Evolutionary conservation across 1,284 basidiomycete species (phyloP).

Genomic region (Malassezia yamatoensis): DNA sequence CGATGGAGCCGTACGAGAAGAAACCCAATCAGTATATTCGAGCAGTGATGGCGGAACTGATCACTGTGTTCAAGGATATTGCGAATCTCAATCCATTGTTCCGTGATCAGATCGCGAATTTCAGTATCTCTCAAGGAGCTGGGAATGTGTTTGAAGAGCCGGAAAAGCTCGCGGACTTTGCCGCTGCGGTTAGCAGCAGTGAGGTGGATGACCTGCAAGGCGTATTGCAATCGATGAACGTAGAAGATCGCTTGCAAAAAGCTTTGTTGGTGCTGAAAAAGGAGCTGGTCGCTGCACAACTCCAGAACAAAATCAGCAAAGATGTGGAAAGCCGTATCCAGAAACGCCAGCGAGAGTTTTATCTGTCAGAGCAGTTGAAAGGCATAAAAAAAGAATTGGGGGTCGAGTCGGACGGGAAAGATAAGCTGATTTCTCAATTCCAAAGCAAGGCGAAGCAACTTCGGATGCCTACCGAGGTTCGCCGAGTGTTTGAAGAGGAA

Average conservation of each 20-base stretch:
- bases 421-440: slow-evolving; percentile 93
- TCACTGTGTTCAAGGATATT: slow-evolving; percentile 97
- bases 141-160: slow-evolving; percentile 98
- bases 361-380: slow-evolving; percentile 96
- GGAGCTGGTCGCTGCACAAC: slow-evolving; percentile 91
- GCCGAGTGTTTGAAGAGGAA: slow-evolving; percentile 95
- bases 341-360: slow-evolving; percentile 92
- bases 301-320: slow-evolving; percentile 84
- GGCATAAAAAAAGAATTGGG: slow-evolving; percentile 98
- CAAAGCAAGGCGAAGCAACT: slow-evolving; percentile 73
- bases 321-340: slow-evolving; percentile 95
- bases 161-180: slow-evolving; percentile 94
- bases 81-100: slow-evolving; percentile 93
- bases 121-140: slow-evolving; percentile 85
- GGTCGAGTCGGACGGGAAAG: slow-evolving; percentile 93
- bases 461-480: slow-evolving; percentile 84
- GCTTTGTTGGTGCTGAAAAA: slow-evolving; percentile 89
- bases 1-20: slow-evolving; percentile 73
- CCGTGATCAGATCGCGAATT: slow-evolving; percentile 95
- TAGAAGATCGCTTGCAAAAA: slow-evolving; percentile 83
- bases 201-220: slow-evolving; percentile 85
- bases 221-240: slow-evolving; percentile 73
- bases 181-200: slow-evolving; percentile 85
- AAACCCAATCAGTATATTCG: slow-evolving; percentile 64
- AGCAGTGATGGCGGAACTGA: slow-evolving; percentile 91